Evolutionary conservation across 1,139 yeast genomes (phyloP), one percentile per base, ranked within the genome.

Genomic region (Pichia sp.): DNA sequence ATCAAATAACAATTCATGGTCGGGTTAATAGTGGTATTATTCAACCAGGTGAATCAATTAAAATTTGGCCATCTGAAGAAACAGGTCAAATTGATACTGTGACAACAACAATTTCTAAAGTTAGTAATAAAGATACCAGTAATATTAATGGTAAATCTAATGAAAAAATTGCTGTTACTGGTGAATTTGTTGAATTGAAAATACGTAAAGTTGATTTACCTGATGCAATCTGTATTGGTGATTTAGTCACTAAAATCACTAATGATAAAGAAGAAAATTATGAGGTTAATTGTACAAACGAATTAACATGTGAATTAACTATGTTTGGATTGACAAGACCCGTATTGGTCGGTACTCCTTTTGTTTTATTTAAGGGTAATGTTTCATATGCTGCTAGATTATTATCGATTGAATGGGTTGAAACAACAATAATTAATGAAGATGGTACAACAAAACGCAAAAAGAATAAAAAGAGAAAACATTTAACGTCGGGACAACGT

Each of bases 361-460:
- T 92, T 57, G 79, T 90, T 40, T 66, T 89, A 47, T 90, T 90
- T 67, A 76, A 95, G 56, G 95, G 95, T 55, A 83, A 88, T 50
- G 75, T 82, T 42, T 85, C 85, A 50, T 79, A 80, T 39, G 89
- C 53, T 8, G 50, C 52, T 11, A 44, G 39, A 29, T 39, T 53
- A 10, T 5, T 37, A 4, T 27, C 41, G 11, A 49, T 53, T 40
- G 51, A 51, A 40, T 53, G 53, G 50, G 51, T 50, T 3, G 47
- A 45, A 34, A 48, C 44, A 7, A 53, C 45, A 33, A 18, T 47
- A 2, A 25, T 33, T 7, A 42, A 49, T 35, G 44, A 40, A 5
- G 48, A 48, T 43, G 49, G 43, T 11, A 40, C 43, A 4, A 48
- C 35, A 11, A 32, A 38, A 40, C 33, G 38, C 5, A 49, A 51